These are phyloP conservation scores for Ricinus communis DNA, from an alignment of 345 rosid species.

Conservation along the genomic window DNA sequence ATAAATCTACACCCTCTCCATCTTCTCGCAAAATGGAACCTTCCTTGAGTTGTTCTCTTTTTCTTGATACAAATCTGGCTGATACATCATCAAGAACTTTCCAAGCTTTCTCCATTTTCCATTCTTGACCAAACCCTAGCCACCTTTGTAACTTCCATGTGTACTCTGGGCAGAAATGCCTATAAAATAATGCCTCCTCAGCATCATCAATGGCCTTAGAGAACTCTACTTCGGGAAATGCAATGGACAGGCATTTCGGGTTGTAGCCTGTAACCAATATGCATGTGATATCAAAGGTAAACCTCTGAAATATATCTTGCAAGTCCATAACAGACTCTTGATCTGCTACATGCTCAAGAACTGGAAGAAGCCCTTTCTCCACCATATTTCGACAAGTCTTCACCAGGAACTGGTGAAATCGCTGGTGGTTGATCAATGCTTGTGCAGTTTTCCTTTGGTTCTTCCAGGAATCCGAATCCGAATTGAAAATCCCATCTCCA, in stretches of 20 bases:
- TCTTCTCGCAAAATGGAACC: neutral
- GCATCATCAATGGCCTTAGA: constrained; percentile 21
- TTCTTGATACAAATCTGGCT: neutral
- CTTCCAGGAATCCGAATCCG: constrained; percentile 24
- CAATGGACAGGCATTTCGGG: constrained; percentile 16
- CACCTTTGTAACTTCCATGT: constrained; percentile 21
- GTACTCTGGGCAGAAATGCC: constrained; percentile 10
- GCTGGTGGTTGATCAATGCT: neutral
- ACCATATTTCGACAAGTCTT: constrained; percentile 7
- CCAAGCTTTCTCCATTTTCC: constrained; percentile 11
- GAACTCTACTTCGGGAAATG: constrained; percentile 3
- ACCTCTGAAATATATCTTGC: constrained; percentile 25
- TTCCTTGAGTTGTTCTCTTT: neutral
- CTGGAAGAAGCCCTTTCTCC: constrained; percentile 11
- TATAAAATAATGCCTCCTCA: constrained; percentile 15
- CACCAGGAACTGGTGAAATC: constrained; percentile 7
- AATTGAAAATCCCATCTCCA: constrained; percentile 27
- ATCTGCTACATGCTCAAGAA: constrained; percentile 11
- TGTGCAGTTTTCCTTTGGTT: constrained; percentile 13
- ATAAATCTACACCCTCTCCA: constrained; percentile 6
- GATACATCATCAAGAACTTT: neutral
- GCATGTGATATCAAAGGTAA: constrained; percentile 23
- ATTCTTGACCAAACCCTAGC: constrained; percentile 18
- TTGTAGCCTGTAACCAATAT: neutral
- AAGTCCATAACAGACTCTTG: constrained; percentile 3